A percentile compares a stretch with the other conserved stretches of the same genome.
Conservation (phyloP, 73 alveolate species). For the Symbiodinium natans region DNA sequence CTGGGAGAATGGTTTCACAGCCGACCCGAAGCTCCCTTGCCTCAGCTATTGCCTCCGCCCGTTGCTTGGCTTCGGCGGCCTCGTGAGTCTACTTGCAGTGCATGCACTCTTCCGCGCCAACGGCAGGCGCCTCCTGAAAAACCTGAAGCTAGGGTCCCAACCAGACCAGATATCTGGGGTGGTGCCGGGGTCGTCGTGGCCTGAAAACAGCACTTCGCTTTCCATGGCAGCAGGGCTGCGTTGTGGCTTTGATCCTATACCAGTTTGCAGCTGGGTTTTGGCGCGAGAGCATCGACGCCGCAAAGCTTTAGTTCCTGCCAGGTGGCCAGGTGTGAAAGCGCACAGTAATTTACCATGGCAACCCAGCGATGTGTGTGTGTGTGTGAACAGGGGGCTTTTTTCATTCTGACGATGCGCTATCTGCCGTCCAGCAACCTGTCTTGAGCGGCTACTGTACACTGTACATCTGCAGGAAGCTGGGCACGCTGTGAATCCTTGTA, state of each 20-base stretch:
- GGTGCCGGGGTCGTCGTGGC: neutral
- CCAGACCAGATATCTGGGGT: neutral
- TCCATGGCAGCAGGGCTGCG: too few species aligned
- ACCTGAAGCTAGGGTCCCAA: neutral
- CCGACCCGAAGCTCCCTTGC: neutral
- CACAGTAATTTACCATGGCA: too few species aligned
- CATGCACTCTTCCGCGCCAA: neutral
- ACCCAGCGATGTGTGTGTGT: too few species aligned
- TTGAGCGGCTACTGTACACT: neutral
- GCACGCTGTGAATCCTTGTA: too few species aligned
- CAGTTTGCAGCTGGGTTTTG: neutral
- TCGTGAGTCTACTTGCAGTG: too few species aligned
- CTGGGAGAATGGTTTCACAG: too few species aligned
- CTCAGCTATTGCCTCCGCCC: constrained; percentile 29
- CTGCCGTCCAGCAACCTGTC: neutral
- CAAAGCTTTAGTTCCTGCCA: neutral
- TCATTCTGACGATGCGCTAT: too few species aligned
- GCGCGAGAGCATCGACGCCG: neutral
- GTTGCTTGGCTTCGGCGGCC: constrained; percentile 42
- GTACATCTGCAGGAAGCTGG: too few species aligned
- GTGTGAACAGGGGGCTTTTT: too few species aligned
- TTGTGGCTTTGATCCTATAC: neutral
- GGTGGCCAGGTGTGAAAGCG: too few species aligned
- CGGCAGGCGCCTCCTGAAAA: too few species aligned
- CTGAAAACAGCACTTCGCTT: neutral